Evolutionary conservation across 2,329 filamentous ascomycete genomes (phyloP).

Genomic region (Colletotrichum horii): DNA sequence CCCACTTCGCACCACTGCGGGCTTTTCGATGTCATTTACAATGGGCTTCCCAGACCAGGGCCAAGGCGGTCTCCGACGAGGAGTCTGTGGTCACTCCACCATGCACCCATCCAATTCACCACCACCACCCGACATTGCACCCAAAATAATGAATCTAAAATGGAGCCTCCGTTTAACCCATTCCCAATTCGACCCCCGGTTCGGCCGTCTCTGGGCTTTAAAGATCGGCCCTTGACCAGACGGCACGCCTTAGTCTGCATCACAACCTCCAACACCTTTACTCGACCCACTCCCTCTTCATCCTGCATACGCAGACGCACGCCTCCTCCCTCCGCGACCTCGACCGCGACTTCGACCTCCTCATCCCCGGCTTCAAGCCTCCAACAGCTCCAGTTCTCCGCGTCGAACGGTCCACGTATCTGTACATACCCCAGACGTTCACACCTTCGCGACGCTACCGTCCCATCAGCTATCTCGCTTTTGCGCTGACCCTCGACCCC

Average conservation of each 20-base stretch:
- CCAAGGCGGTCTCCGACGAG: background rate
- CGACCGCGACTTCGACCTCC: background rate
- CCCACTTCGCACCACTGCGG: background rate
- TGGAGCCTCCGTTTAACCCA: constrained; percentile 7
- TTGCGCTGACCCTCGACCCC: constrained; percentile 13
- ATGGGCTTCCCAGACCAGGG: background rate
- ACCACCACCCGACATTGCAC: constrained; percentile 10
- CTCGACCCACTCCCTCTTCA: constrained; percentile 19
- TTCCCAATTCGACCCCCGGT: constrained; percentile 9
- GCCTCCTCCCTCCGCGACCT: background rate
- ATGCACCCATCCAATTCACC: constrained; percentile 7
- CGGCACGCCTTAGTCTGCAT: constrained; percentile 1
- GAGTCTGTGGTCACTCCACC: constrained; percentile 11
- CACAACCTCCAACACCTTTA: background rate
- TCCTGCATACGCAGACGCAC: background rate
- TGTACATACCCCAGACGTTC: constrained; percentile 17
- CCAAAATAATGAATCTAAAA: constrained; percentile 5
- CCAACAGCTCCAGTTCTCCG: constrained; percentile 17
- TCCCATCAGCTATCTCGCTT: constrained; percentile 9
- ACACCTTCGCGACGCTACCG: constrained; percentile 1
- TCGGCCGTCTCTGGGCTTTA: constrained; percentile 1
- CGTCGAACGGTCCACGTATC: constrained; percentile 6
- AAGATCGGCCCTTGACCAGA: constrained; percentile 18
- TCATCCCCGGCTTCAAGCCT: background rate
- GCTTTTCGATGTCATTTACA: background rate